phyloP scores from a whole-genome alignment of 352 stramenopile genomes.

The Phytophthora palmivora region DNA sequence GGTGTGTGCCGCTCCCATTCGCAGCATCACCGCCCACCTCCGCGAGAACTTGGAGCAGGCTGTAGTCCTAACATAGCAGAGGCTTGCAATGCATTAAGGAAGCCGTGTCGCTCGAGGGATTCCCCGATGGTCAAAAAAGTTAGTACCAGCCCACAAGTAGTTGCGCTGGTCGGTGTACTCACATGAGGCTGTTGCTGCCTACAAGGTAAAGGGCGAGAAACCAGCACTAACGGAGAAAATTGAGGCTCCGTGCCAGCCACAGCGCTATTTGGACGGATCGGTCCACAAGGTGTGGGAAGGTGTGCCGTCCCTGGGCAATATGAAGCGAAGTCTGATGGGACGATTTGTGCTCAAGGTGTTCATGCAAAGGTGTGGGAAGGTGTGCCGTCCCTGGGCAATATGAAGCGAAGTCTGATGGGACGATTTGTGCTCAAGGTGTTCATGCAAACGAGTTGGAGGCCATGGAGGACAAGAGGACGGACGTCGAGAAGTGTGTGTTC shows the following conservation, averaged over 20 bases:
- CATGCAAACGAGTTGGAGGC: slow-evolving; percentile 38
- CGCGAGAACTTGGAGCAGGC: slow-evolving; percentile 37
- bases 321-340: slow-evolving; percentile 23
- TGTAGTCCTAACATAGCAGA: slow-evolving; percentile 26
- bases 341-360: slow-evolving; percentile 32
- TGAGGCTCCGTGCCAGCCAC: slow-evolving; percentile 39
- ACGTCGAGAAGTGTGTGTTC: slow-evolving; percentile 31
- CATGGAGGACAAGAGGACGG: slow-evolving; percentile 42
- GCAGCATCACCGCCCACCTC: slow-evolving; percentile 33
- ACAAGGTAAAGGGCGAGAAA: slow-evolving; percentile 31
- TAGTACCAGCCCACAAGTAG: too few species aligned
- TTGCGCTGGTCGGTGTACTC: slow-evolving; percentile 52
- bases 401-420: slow-evolving; percentile 35
- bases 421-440: slow-evolving; percentile 37
- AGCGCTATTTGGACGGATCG: slow-evolving; percentile 43
- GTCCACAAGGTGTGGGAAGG: too few species aligned
- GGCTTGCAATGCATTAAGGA: slow-evolving; percentile 32
- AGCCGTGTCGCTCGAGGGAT: slow-evolving; percentile 14
- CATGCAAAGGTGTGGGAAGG: slow-evolving; percentile 32
- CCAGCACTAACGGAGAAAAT: slow-evolving; percentile 32
- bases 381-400: too few species aligned
- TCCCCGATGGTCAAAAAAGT: slow-evolving; percentile 27
- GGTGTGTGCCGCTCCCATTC: too few species aligned
- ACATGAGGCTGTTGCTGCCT: slow-evolving; percentile 35
- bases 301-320: too few species aligned